phyloP scores from a whole-genome alignment of 306 rosid species.

The Carpinus fangiana region DNA sequence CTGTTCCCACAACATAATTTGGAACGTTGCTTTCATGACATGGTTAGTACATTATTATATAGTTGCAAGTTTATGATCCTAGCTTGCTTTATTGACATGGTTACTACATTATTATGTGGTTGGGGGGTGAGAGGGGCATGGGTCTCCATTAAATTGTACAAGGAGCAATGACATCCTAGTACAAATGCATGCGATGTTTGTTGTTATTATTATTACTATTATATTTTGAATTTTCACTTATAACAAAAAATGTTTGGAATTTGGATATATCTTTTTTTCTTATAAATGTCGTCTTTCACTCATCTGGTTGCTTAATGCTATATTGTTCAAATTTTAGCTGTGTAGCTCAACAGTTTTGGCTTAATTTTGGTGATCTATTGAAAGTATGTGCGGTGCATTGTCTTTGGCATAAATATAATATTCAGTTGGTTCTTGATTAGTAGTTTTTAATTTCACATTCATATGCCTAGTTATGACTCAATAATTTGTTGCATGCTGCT shows the following conservation, averaged over 20 bases:
- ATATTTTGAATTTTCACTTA: too few species aligned
- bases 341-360: background rate
- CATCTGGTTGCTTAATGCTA: background rate
- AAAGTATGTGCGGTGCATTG: background rate
- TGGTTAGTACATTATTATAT: background rate
- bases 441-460: background rate
- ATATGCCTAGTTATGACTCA: slow-evolving; percentile 8
- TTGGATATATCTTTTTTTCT: background rate
- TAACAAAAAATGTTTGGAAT: background rate
- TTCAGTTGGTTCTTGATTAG: slow-evolving; percentile 10
- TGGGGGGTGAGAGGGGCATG: background rate
- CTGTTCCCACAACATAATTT: background rate
- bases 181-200: background rate
- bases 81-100: background rate
- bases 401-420: slow-evolving; percentile 3
- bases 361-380: background rate
- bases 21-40: background rate
- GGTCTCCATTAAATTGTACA: background rate
- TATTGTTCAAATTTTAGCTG: background rate
- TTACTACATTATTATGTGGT: background rate
- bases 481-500: slow-evolving; percentile 17
- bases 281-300: background rate
- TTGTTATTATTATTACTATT: background rate
- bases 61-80: background rate
- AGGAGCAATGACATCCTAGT: background rate